Percentiles rank a stretch among this genome's conserved stretches.
These are phyloP conservation scores for Pelagophyceae sp. DNA, from an alignment of 352 stramenopile species.

Conservation along the genomic window DNA sequence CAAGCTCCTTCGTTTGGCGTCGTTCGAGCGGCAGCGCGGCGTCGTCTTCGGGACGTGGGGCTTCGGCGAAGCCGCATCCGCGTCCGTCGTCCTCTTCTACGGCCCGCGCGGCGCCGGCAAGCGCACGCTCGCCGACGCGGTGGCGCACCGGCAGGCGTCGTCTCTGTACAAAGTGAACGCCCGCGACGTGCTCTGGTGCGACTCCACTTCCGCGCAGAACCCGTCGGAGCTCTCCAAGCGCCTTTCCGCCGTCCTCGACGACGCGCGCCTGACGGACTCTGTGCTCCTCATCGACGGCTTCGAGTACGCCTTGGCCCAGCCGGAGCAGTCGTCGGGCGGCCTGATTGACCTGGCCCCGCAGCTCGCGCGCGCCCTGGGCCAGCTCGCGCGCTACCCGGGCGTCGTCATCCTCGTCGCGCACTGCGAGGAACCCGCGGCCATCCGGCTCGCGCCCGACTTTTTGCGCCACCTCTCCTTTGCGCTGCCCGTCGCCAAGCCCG, in stretches of 20 bases:
- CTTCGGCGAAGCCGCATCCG: not conserved
- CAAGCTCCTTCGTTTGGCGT: not conserved
- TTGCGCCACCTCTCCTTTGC: not conserved
- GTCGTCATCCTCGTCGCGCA: constrained; percentile 62
- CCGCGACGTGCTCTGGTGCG: constrained; percentile 3
- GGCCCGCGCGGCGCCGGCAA: constrained; percentile 62
- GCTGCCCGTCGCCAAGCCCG: not conserved
- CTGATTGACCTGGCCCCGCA: not conserved
- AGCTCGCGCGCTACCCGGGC: constrained; percentile 65
- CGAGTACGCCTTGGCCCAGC: constrained; percentile 56
- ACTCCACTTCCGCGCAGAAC: not conserved
- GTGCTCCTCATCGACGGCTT: constrained; percentile 71
- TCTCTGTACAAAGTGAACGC: not conserved
- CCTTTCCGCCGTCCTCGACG: constrained; percentile 65
- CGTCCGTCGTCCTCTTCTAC: constrained; percentile 46
- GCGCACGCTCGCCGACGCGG: constrained; percentile 31
- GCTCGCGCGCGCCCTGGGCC: constrained; percentile 49
- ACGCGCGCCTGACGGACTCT: constrained; percentile 68
- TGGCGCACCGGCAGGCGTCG: not conserved
- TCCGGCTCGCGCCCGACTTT: constrained; percentile 18
- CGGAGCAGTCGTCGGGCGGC: not conserved
- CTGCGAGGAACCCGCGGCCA: constrained; percentile 39
- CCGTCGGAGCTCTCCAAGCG: constrained; percentile 33
- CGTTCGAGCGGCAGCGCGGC: constrained; percentile 7
- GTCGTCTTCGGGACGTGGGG: constrained; percentile 11